These are phyloP conservation scores for Amphibolis antarctica DNA, from an alignment of 106 monocot genomes.

Conservation along the genomic window DNA sequence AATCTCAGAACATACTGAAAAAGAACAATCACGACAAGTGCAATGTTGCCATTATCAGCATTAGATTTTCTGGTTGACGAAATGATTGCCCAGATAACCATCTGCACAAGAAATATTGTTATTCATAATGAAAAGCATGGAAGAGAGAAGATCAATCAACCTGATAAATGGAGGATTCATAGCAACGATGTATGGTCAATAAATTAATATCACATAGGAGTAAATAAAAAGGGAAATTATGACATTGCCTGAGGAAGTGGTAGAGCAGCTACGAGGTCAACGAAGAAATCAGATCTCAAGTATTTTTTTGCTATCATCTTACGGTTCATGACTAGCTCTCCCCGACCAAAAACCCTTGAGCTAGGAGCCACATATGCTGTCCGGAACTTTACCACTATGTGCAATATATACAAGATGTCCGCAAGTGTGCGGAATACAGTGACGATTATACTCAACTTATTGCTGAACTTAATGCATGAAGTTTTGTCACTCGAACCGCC, in stretches of 20 bases:
- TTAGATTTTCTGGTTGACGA: conserved; percentile 41
- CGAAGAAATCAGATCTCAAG: conserved; percentile 52
- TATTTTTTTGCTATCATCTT: conserved; percentile 60
- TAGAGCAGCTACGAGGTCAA: conserved; percentile 64
- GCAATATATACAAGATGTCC: conserved; percentile 47
- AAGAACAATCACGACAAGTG: conserved; percentile 60
- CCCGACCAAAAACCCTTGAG: conserved; percentile 76
- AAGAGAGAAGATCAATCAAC: too few relatives aligned
- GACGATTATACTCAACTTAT: conserved; percentile 6
- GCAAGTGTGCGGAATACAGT: conserved; percentile 12
- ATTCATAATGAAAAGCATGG: too few relatives aligned
- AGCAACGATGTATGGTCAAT: too few relatives aligned
- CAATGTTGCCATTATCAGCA: conserved; percentile 35
- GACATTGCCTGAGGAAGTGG: conserved; percentile 73
- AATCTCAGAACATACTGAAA: conserved; percentile 73
- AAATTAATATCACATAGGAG: background rate
- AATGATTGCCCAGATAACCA: conserved; percentile 68
- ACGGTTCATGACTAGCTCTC: conserved; percentile 73
- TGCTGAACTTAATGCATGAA: conserved; percentile 17
- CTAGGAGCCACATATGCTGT: conserved; percentile 79
- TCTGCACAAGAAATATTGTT: conserved; percentile 40
- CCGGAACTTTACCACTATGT: conserved; percentile 71
- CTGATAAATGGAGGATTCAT: too few relatives aligned
- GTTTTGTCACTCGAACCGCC: background rate
- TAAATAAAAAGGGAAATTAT: background rate